Conservation (phyloP, 495 filamentous ascomycete species). For the Lineolata rhizophorae region DNA sequence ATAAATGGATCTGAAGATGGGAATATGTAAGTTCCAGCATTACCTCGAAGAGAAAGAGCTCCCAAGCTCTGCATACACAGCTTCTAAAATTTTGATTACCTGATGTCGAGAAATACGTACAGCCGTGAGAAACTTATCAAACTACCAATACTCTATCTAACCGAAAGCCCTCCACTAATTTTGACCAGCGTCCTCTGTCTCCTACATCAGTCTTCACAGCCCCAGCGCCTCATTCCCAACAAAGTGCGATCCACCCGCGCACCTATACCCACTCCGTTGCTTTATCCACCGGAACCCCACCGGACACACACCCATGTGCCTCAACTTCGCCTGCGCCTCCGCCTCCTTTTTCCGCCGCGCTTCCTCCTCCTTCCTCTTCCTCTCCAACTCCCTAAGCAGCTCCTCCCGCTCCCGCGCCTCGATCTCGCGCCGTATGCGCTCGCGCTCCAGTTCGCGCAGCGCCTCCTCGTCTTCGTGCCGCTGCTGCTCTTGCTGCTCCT, state of each 20-base stretch:
- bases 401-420: slow-evolving; percentile 16
- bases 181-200: too few species aligned
- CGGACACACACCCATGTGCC: slow-evolving; percentile 15
- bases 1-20: too few species aligned
- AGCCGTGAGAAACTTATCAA: too few species aligned
- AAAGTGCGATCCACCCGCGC: slow-evolving; percentile 29
- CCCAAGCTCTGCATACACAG: too few species aligned
- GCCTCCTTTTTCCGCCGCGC: slow-evolving; percentile 11
- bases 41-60: too few species aligned
- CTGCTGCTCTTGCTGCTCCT: slow-evolving; percentile 4
- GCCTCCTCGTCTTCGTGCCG: slow-evolving; percentile 3
- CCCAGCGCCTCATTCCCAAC: slow-evolving; percentile 15
- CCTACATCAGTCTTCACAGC: too few species aligned
- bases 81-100: too few species aligned
- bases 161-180: too few species aligned
- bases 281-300: slow-evolving; percentile 18
- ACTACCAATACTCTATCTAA: too few species aligned
- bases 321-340: slow-evolving; percentile 13
- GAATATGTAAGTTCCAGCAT: too few species aligned
- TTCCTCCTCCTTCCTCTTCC: slow-evolving; percentile 10
- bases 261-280: slow-evolving; percentile 21
- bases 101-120: too few species aligned
- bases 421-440: slow-evolving; percentile 5
- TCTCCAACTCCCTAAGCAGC: slow-evolving; percentile 16
- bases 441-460: slow-evolving; percentile 3